Conservation (phyloP, 1,284 basidiomycete genomes). For the Pyrrhoderma lamaoense region DNA sequence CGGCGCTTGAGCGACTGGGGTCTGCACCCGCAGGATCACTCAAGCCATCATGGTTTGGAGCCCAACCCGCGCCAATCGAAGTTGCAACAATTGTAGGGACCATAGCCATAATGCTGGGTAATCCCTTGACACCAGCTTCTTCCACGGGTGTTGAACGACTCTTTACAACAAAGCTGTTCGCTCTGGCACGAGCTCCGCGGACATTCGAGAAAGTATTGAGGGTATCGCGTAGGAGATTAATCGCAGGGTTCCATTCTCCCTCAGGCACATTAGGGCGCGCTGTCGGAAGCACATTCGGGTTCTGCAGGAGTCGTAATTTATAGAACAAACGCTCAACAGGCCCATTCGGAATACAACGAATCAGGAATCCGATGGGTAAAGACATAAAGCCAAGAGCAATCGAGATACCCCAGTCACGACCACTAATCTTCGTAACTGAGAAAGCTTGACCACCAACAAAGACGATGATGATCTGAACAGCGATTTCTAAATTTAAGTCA, state of each 20-base stretch:
- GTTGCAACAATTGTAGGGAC: constrained; percentile 81
- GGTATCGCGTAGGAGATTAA: constrained; percentile 78
- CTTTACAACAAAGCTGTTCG: constrained; percentile 77
- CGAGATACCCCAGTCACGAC: constrained; percentile 90
- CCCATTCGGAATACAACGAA: constrained; percentile 76
- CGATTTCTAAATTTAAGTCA: constrained; percentile 56
- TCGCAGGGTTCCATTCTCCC: constrained; percentile 57
- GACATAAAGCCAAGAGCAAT: constrained; percentile 82
- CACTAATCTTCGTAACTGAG: constrained; percentile 74
- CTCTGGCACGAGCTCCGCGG: constrained; percentile 78
- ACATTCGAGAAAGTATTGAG: constrained; percentile 74
- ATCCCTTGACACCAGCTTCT: constrained; percentile 33
- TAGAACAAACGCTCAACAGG: constrained; percentile 75
- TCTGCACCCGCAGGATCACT: constrained; percentile 71
- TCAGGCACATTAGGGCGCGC: constrained; percentile 43
- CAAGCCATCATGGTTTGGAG: constrained; percentile 45
- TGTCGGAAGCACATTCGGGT: constrained; percentile 63
- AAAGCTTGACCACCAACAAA: constrained; percentile 91
- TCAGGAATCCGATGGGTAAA: constrained; percentile 79
- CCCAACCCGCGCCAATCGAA: constrained; percentile 77
- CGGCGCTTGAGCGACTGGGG: constrained; percentile 72
- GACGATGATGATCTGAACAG: constrained; percentile 82
- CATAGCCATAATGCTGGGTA: constrained; percentile 76
- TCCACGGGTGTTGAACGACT: constrained; percentile 55
- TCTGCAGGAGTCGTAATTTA: constrained; percentile 56